Base-by-base conservation (phyloP, 208 protist species). In the Leishmania amazonensis region DNA sequence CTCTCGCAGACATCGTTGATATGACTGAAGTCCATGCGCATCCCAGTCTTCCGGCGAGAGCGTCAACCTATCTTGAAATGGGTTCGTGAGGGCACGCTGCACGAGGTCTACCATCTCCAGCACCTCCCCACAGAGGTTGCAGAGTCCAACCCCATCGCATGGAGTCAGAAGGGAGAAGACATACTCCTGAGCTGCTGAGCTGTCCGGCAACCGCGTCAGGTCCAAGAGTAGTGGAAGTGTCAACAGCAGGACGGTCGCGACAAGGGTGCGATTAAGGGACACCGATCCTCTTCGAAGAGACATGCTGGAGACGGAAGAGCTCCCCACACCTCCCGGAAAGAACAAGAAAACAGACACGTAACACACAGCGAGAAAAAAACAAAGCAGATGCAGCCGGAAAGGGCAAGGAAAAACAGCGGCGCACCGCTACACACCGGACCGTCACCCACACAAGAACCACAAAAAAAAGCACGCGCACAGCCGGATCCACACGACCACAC, bases 51-150 rank as follows among this genome's bases (percentile, higher is more conserved):
- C 42, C 3, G 60, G 53, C 24, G 76, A 77, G 8, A 88, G 62
- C 19, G 76, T 78, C n/a, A 85, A 77, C 65, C 81, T 53, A 40
- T 85, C 76, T 11, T 45, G 73, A 58, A 85, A 85, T 24, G 73
- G 78, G 42, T 85, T 76, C 13, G 53, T 17, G 6, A 79, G 65
- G 1, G 62, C 21, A 35, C 76, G 74, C 53, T 85, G 80, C 2
- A 80, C 78, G 13, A 79, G 7, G 54, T 91, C 88, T 19, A 91
- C 64, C 53, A 78, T 78, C 62, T 89, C 73, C 53, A 91, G 80
- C 13, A 87, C 78, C 15, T 80, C 75, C 11, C 85, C 81, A 74
- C 88, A 91, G 53, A 85, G 31, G 15, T 82, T 80, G 75, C 88
- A 91, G 45, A 76, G 58, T 24, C 49, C 42, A 28, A 73, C 65